phyloP scores from a whole-genome alignment of 139 green algal species.

The Ettlia oleoabundans region DNA sequence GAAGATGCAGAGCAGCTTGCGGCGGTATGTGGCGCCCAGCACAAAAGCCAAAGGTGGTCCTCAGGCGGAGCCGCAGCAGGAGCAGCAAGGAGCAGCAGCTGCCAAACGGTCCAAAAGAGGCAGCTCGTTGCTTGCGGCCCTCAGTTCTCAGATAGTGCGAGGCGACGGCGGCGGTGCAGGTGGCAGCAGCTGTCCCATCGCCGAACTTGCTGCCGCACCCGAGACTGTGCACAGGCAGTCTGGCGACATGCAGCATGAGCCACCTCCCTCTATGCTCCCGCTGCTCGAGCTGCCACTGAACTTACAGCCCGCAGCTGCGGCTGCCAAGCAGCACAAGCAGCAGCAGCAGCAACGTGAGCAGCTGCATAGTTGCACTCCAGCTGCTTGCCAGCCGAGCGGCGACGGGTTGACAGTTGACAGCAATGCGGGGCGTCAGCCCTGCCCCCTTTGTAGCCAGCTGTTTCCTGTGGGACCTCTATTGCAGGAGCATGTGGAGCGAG shows the following conservation, averaged over 20 bases:
- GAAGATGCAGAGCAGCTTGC: too few species aligned
- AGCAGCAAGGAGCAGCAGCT: background rate
- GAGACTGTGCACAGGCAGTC: background rate
- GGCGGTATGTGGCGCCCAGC: too few species aligned
- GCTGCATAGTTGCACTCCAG: too few species aligned
- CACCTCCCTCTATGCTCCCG: background rate
- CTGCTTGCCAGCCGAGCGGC: too few species aligned
- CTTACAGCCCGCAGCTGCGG: background rate
- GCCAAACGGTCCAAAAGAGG: background rate
- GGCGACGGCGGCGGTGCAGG: too few species aligned
- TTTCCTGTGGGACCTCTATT: background rate
- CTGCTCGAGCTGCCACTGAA: too few species aligned
- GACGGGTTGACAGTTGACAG: background rate
- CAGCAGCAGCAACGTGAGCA: too few species aligned
- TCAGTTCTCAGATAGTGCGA: background rate
- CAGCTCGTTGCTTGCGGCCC: background rate
- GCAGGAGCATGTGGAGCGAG: constrained; percentile 20
- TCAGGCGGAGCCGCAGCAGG: background rate
- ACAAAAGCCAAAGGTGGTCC: too few species aligned
- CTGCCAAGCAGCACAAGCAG: background rate
- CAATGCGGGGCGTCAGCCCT: background rate
- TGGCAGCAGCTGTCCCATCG: too few species aligned
- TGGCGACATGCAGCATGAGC: too few species aligned
- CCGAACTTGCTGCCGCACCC: background rate
- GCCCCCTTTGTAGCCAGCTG: constrained; percentile 26